Evolutionary conservation across 192 early-diverging fungal species (phyloP).

Genomic region (Podila epigama): DNA sequence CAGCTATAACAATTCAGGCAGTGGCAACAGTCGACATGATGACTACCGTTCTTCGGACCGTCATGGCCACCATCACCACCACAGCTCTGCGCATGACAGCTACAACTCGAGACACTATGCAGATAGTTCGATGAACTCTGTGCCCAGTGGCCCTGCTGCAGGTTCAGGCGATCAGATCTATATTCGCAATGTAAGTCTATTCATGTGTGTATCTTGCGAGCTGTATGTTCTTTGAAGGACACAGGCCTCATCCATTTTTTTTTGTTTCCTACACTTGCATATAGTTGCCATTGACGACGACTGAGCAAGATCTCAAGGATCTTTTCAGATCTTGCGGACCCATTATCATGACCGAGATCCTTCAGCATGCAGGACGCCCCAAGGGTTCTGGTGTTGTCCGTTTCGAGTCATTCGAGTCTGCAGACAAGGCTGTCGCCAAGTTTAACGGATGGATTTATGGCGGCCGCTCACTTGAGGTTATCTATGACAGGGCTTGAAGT

Average conservation of each 20-base stretch:
- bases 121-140: constrained; percentile 14
- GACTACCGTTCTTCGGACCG: neutral
- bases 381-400: constrained; percentile 63
- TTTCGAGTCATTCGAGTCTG: constrained; percentile 55
- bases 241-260: neutral
- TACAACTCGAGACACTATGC: neutral
- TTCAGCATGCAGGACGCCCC: constrained; percentile 54
- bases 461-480: constrained; percentile 55
- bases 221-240: neutral
- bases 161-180: constrained; percentile 43
- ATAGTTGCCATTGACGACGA: constrained; percentile 66
- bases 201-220: neutral
- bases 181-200: constrained; percentile 38
- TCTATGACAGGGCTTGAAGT: constrained; percentile 36
- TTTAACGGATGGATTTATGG: constrained; percentile 61
- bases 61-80: neutral
- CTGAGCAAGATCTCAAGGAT: constrained; percentile 62
- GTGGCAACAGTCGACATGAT: neutral
- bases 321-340: constrained; percentile 61
- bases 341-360: constrained; percentile 57
- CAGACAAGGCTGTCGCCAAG: constrained; percentile 61
- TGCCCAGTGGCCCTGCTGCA: constrained; percentile 36
- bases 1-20: too few relatives aligned
- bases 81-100: neutral
- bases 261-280: neutral